Conservation (phyloP, 2,329 filamentous ascomycete genomes). For the Xylariaceae sp. region DNA sequence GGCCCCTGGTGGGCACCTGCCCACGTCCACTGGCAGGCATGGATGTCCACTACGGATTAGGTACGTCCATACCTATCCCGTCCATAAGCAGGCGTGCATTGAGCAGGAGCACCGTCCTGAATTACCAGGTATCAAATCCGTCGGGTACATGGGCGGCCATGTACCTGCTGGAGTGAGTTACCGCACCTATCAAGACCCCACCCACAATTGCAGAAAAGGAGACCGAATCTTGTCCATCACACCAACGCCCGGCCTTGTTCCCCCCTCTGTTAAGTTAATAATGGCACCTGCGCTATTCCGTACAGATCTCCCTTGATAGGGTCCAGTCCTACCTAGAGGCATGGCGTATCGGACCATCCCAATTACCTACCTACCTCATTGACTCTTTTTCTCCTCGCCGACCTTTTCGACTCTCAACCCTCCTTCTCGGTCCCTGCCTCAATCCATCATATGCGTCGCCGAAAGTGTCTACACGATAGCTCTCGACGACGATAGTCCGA, state of each 20-base stretch:
- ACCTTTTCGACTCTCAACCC: slow-evolving; percentile 4
- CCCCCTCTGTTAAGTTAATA: not conserved
- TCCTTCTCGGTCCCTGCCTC: not conserved
- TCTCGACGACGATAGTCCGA: not conserved
- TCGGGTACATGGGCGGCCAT: not conserved
- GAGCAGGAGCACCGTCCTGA: too few species aligned
- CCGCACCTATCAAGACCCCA: slow-evolving; percentile 6
- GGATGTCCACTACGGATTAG: too few species aligned
- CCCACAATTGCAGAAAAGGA: slow-evolving; percentile 12
- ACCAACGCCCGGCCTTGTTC: not conserved
- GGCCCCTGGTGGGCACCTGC: too few species aligned
- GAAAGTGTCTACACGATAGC: slow-evolving; percentile 1
- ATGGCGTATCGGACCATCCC: not conserved
- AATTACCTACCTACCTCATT: slow-evolving; percentile 3
- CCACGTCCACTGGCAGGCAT: too few species aligned
- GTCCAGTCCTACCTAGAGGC: not conserved
- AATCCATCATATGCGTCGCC: slow-evolving; percentile 3
- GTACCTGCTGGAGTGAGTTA: slow-evolving; percentile 1
- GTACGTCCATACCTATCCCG: too few species aligned
- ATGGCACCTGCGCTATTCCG: not conserved
- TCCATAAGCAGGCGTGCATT: too few species aligned
- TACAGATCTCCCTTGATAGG: not conserved
- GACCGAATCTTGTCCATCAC: slow-evolving; percentile 9
- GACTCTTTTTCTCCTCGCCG: slow-evolving; percentile 7
- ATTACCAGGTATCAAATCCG: too few species aligned